A percentile compares a stretch with the other conserved stretches of the same genome.
These are phyloP conservation scores for Talaromyces sp. DNA, from an alignment of 2,329 filamentous ascomycete genomes.

Conservation along the genomic window DNA sequence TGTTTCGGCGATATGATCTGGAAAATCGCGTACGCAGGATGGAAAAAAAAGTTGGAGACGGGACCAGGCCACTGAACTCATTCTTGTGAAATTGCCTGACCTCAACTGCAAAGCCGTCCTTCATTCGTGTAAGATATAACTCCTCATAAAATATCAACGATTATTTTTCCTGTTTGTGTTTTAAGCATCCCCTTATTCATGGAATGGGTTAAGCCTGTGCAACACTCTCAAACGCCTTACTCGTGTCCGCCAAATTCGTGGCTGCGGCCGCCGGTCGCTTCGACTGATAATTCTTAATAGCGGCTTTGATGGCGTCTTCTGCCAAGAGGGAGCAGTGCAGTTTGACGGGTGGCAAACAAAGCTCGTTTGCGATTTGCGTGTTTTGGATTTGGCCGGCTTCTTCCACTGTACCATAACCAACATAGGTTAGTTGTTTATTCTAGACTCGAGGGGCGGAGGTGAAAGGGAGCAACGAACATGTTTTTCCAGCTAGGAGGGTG, in stretches of 20 bases:
- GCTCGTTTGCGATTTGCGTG: conserved; percentile 96
- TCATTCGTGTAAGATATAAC: neutral
- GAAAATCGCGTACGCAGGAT: neutral
- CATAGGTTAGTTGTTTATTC: neutral
- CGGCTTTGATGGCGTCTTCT: conserved; percentile 88
- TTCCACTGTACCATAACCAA: conserved; percentile 56
- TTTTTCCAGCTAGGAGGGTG: conserved; percentile 54
- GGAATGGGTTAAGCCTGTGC: conserved; percentile 3
- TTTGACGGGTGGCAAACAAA: conserved; percentile 85
- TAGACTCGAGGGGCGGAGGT: neutral
- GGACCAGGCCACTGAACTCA: neutral
- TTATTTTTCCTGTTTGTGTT: neutral
- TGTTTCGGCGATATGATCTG: neutral
- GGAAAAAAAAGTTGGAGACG: neutral
- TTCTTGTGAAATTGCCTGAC: neutral
- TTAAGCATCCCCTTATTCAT: too few relatives aligned
- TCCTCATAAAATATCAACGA: neutral
- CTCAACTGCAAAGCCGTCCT: neutral
- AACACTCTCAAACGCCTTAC: conserved; percentile 16
- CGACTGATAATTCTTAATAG: conserved; percentile 85
- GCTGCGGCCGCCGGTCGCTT: conserved; percentile 76
- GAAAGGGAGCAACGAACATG: conserved; percentile 3
- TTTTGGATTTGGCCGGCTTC: conserved; percentile 91
- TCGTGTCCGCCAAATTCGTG: conserved; percentile 74
- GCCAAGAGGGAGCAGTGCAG: conserved; percentile 89